These are phyloP conservation scores for Sporisorium scitamineum DNA, from an alignment of 1,284 basidiomycete species.

Conservation along the genomic window DNA sequence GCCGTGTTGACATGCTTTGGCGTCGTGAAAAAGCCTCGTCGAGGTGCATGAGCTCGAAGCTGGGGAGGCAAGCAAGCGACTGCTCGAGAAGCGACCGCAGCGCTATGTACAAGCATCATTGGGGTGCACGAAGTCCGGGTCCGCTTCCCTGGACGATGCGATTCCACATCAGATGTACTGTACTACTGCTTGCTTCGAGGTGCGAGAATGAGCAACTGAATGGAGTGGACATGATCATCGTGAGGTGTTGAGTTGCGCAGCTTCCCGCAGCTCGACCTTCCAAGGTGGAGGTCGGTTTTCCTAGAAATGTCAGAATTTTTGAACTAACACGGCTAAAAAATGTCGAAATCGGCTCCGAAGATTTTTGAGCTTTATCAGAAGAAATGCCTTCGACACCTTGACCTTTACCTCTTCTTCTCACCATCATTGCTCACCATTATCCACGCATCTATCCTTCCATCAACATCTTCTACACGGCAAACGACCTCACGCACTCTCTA, in stretches of 20 bases:
- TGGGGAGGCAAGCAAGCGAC: not conserved
- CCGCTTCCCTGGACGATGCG: not conserved
- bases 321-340: not conserved
- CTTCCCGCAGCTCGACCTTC: not conserved
- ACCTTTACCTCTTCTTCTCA: not conserved
- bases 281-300: not conserved
- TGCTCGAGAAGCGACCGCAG: not conserved
- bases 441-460: not conserved
- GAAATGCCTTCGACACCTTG: constrained; percentile 10
- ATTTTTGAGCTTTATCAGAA: constrained; percentile 32
- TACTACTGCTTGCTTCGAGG: not conserved
- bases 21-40: not conserved
- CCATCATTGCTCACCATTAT: not conserved
- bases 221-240: not conserved
- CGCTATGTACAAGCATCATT: not conserved
- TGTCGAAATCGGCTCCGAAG: constrained; percentile 24
- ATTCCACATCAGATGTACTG: not conserved
- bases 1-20: not conserved
- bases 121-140: not conserved
- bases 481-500: not conserved
- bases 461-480: not conserved
- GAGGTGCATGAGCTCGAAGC: not conserved
- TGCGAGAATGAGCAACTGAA: not conserved
- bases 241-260: not conserved
- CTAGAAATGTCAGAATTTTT: not conserved